These are phyloP conservation scores for Curvularia sp. DNA, from an alignment of 2,329 filamentous ascomycete species.

Conservation along the genomic window DNA sequence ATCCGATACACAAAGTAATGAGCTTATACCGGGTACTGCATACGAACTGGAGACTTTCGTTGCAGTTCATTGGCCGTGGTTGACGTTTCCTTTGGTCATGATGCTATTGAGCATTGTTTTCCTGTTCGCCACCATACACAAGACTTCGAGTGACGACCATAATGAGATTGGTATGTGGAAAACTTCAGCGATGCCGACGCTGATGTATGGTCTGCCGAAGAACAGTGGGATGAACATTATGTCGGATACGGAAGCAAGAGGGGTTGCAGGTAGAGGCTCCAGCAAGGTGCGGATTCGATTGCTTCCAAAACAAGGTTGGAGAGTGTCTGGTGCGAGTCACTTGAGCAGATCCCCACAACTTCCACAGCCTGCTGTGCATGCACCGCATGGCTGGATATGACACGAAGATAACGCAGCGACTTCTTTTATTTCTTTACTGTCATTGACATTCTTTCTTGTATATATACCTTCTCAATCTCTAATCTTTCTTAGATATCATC, in stretches of 20 bases:
- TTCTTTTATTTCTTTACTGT: not conserved
- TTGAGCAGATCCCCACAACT: slow-evolving; percentile 9
- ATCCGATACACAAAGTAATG: slow-evolving; percentile 14
- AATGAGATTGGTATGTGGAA: slow-evolving; percentile 36
- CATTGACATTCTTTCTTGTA: not conserved
- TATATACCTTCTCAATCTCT: not conserved
- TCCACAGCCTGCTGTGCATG: slow-evolving; percentile 10
- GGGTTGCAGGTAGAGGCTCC: no score
- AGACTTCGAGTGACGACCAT: slow-evolving; percentile 24
- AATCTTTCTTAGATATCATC: not conserved
- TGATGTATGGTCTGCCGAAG: slow-evolving; percentile 37
- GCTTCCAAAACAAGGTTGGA: slow-evolving; percentile 24
- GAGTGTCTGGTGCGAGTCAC: slow-evolving; percentile 26
- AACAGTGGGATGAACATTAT: no score
- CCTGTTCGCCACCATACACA: slow-evolving; percentile 33
- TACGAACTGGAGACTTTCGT: slow-evolving; percentile 18
- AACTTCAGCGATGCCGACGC: slow-evolving; percentile 40
- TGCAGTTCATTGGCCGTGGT: slow-evolving; percentile 34
- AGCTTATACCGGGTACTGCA: slow-evolving; percentile 17
- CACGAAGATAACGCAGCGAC: not conserved
- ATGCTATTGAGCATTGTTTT: slow-evolving; percentile 39
- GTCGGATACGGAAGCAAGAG: no score
- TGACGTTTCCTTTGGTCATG: slow-evolving; percentile 34
- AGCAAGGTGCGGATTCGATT: slow-evolving; percentile 26
- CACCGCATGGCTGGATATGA: slow-evolving; percentile 22